A percentile compares a stretch with the other conserved stretches of the same genome.
phyloP scores from a whole-genome alignment of 306 rosid species.

The Cicer bijugum region DNA sequence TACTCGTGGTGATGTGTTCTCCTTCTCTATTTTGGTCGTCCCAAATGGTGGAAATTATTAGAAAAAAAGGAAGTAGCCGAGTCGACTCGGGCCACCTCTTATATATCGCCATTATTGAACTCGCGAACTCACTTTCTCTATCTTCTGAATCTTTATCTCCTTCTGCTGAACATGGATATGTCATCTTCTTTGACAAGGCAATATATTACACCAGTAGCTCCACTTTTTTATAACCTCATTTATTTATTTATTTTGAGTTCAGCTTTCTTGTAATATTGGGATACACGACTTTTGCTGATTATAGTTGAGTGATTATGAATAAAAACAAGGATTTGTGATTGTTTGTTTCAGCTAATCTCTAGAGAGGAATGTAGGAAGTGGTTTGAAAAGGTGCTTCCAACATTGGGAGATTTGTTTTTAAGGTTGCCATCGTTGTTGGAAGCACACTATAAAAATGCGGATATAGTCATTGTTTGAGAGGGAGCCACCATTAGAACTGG shows the following conservation, averaged over 20 bases:
- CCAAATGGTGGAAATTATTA: slow-evolving; percentile 63
- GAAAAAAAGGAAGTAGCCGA: slow-evolving; percentile 52
- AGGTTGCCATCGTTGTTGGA: too few species aligned
- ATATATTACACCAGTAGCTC: slow-evolving; percentile 14
- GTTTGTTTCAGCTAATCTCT: slow-evolving; percentile 66
- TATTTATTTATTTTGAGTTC: not conserved
- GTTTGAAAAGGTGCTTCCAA: slow-evolving; percentile 74
- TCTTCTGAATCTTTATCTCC: slow-evolving; percentile 52
- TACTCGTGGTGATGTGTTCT: slow-evolving; percentile 62
- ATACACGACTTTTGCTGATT: slow-evolving; percentile 2
- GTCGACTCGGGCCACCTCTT: slow-evolving; percentile 61
- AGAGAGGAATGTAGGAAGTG: slow-evolving; percentile 64
- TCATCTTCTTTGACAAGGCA: slow-evolving; percentile 83
- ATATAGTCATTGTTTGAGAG: too few species aligned
- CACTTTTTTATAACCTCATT: not conserved
- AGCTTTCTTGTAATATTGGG: slow-evolving; percentile 15
- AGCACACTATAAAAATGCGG: too few species aligned
- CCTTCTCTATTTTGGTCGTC: slow-evolving; percentile 78
- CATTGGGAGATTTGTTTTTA: slow-evolving; percentile 73
- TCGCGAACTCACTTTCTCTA: slow-evolving; percentile 64
- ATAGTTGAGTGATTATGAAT: slow-evolving; percentile 8
- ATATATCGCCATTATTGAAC: slow-evolving; percentile 58
- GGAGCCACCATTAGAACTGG: too few species aligned
- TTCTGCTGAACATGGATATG: slow-evolving; percentile 59
- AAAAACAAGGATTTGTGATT: not conserved